Base-by-base conservation (phyloP, 306 rosid genomes). In the Crotalaria pallida region DNA sequence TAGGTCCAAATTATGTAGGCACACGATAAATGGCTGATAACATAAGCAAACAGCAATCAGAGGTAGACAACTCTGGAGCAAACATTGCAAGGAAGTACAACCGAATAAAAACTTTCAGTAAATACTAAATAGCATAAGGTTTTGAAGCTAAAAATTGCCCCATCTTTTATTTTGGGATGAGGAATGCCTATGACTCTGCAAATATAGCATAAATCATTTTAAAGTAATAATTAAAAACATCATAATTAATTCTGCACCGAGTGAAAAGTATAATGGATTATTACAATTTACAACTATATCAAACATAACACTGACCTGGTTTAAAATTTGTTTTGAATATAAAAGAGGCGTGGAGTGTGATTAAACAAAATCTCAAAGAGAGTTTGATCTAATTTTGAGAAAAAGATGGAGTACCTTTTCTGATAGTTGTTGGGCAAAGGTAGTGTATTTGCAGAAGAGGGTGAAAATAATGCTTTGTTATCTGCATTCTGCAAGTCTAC, bases 381-480 rank as follows among this genome's bases (percentile, higher is more conserved):
- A 31, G 36, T 5, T 31, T 4, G 7, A 5, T 31, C 7, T 31
- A 31, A 31, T 31, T 31, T 31, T 5, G 36, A 34, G 52, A 24
- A 62, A 73, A 69, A 65, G 77, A 36, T 50, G 62, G 17, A 38
- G 38, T 7, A 93, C 98, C 98, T 90, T 84, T 90, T 89, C 82
- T 92, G 97, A 77, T 91, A 85, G 71, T 62, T 88, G 80, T 84
- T 88, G 59, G 84, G 73, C 48, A 83, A 83, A 79, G 88, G 79
- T n/a, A n/a, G n/a, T 85, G 91, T 53, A 27, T 77, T 83, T 44
- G 81, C 84, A 71, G 88, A 48, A 77, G 88, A 75, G 36, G 79
- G 76, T 77, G 85, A 77, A 71, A 71, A 79, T 63, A 71, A 79
- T 63, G 72, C 19, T 72, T 85, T 84, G 55, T 88, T 84, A 49